These are phyloP conservation scores for Populus trichocarpa DNA, from an alignment of 441 rosid species.

Conservation along the genomic window DNA sequence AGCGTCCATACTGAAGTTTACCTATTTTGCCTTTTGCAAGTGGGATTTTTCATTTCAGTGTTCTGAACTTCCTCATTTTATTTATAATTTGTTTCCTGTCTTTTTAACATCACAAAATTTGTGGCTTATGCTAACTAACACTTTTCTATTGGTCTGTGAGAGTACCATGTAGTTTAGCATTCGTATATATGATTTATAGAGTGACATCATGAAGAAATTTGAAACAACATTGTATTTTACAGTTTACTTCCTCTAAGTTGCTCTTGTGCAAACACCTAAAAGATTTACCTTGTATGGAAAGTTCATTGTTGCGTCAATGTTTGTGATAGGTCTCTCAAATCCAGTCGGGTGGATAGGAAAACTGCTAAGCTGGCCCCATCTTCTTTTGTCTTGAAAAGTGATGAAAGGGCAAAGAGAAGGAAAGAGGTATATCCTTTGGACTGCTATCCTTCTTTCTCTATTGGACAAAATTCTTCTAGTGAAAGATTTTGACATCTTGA, in stretches of 20 bases:
- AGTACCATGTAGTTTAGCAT: neutral
- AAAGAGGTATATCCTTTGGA: constrained; percentile 51
- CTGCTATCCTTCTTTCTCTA: neutral
- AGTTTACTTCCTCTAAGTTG: neutral
- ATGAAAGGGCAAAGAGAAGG: constrained; percentile 41
- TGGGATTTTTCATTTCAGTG: neutral
- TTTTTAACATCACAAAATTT: neutral
- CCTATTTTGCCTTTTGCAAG: neutral
- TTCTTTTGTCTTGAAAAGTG: constrained; percentile 45
- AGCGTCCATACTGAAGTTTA: neutral
- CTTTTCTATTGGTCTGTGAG: neutral
- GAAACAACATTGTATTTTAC: no score
- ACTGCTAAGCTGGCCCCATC: constrained; percentile 50
- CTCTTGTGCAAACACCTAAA: neutral
- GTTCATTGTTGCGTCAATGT: constrained; percentile 15
- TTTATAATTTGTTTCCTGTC: neutral
- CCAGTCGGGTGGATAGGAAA: constrained; percentile 45
- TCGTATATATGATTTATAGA: neutral
- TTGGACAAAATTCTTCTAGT: constrained; percentile 2
- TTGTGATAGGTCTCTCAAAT: constrained; percentile 43
- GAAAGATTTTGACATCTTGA: constrained; percentile 11
- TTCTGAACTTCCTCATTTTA: neutral
- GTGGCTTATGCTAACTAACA: neutral
- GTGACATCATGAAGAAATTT: neutral
- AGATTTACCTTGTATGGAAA: constrained; percentile 6